Conservation (phyloP, 106 monocot genomes). For the Dioscorea zingiberensis region DNA sequence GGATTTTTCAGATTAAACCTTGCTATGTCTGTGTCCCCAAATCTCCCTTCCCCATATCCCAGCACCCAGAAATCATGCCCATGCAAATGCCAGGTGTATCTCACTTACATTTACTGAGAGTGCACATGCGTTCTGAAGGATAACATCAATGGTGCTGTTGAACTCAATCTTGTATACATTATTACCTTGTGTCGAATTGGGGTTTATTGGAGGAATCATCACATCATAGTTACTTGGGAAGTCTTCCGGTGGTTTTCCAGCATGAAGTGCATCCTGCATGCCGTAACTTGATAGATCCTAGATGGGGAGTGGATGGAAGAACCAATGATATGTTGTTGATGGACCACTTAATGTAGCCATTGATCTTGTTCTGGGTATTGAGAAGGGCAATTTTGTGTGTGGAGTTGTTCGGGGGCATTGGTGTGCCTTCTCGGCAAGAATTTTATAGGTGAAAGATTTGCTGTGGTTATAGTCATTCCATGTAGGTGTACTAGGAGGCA, state of each 20-base stretch:
- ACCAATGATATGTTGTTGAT: slow-evolving; percentile 77
- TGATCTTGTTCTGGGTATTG: slow-evolving; percentile 70
- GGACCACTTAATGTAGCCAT: slow-evolving; percentile 66
- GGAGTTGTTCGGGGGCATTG: slow-evolving; percentile 22
- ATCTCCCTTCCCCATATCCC: slow-evolving; percentile 75
- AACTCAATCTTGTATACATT: slow-evolving; percentile 47
- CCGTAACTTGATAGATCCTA: slow-evolving; percentile 42
- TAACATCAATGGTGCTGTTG: slow-evolving; percentile 57
- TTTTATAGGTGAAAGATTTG: slow-evolving; percentile 54
- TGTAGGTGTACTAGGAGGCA: slow-evolving; percentile 36
- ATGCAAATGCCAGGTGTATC: slow-evolving; percentile 82
- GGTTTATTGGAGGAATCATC: slow-evolving; percentile 47
- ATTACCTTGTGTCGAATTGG: slow-evolving; percentile 46
- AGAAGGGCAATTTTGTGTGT: slow-evolving; percentile 40
- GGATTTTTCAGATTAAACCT: slow-evolving; percentile 67
- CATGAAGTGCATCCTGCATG: slow-evolving; percentile 29
- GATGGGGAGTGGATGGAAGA: slow-evolving; percentile 62
- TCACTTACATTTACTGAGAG: slow-evolving; percentile 58
- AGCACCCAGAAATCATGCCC: slow-evolving; percentile 90
- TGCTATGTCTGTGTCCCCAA: slow-evolving; percentile 19
- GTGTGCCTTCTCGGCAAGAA: slow-evolving; percentile 28
- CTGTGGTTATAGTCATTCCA: slow-evolving; percentile 69
- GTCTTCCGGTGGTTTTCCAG: slow-evolving; percentile 37
- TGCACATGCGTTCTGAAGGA: slow-evolving; percentile 80
- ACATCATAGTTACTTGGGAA: slow-evolving; percentile 50